These are phyloP conservation scores for Dothidotthia symphoricarpi DNA, from an alignment of 2,329 filamentous ascomycete genomes.

Conservation along the genomic window DNA sequence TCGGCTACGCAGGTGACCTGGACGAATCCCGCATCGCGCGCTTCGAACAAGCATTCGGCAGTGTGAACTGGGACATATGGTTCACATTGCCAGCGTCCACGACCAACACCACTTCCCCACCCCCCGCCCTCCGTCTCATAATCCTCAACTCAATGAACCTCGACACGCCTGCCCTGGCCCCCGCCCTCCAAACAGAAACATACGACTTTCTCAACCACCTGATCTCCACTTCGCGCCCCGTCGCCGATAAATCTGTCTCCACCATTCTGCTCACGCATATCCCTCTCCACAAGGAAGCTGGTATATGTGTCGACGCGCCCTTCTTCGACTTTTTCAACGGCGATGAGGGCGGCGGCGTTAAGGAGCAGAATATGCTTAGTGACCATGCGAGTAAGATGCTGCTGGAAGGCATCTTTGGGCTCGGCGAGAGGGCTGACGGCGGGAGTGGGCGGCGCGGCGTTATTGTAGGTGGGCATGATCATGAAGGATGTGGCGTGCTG, in stretches of 20 bases:
- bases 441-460: conserved; percentile 72
- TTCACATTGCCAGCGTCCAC: conserved; percentile 48
- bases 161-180: conserved; percentile 72
- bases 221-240: conserved; percentile 61
- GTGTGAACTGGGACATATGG: conserved; percentile 83
- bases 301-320: conserved; percentile 79
- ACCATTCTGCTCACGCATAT: conserved; percentile 91
- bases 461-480: conserved; percentile 90
- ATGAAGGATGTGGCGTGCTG: conserved; percentile 86
- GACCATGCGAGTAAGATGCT: conserved; percentile 65
- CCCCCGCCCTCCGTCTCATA: conserved; percentile 74
- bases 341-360: conserved; percentile 63
- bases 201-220: conserved; percentile 73
- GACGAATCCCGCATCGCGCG: conserved; percentile 70
- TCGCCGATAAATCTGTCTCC: conserved; percentile 63
- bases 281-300: conserved; percentile 78
- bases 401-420: conserved; percentile 80
- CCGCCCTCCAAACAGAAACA: conserved; percentile 68
- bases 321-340: conserved; percentile 74
- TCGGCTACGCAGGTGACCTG: conserved; percentile 93
- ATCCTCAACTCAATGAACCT: conserved; percentile 93
- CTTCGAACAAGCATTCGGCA: conserved; percentile 83
- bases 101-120: conserved; percentile 14
- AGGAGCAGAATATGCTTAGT: conserved; percentile 89
- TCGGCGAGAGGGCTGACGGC: conserved; percentile 59